Percentiles rank a stretch among this genome's conserved stretches.
phyloP scores from a whole-genome alignment of 2,329 filamentous ascomycete genomes.

The Trichophyton benhamiae region DNA sequence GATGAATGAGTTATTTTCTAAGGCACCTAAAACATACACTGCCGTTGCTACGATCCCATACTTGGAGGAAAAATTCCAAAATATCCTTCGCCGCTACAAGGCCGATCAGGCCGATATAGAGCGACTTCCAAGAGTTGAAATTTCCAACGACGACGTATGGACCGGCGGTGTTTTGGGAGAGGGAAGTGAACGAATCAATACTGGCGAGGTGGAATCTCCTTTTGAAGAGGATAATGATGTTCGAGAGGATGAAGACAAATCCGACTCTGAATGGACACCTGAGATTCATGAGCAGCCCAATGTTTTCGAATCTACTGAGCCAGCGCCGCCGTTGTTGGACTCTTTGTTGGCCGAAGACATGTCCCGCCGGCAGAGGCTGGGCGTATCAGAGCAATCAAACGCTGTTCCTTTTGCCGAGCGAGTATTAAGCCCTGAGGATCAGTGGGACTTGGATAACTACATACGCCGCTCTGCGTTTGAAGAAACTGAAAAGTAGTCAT shows the following conservation, averaged over 20 bases:
- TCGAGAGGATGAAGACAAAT: background rate
- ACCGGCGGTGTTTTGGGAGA: slow-evolving; percentile 25
- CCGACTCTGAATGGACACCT: background rate
- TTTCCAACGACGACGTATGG: slow-evolving; percentile 20
- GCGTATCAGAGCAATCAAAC: no score
- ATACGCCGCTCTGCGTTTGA: background rate
- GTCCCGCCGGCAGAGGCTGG: slow-evolving; percentile 3
- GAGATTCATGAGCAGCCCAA: background rate
- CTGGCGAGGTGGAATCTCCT: background rate
- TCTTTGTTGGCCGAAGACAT: slow-evolving; percentile 9
- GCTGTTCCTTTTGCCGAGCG: background rate
- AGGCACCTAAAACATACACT: slow-evolving; percentile 27
- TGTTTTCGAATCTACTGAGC: slow-evolving; percentile 1
- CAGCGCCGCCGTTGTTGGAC: slow-evolving; percentile 5
- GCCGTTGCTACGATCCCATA: slow-evolving; percentile 29
- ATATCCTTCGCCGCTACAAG: slow-evolving; percentile 25
- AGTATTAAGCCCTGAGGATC: slow-evolving; percentile 5
- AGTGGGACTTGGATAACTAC: slow-evolving; percentile 9
- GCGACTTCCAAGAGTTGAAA: background rate
- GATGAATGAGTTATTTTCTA: slow-evolving; percentile 19
- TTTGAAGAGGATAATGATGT: background rate
- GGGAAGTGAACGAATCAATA: background rate
- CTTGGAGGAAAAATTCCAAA: slow-evolving; percentile 31
- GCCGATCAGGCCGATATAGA: slow-evolving; percentile 19
- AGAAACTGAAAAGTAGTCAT: background rate